phyloP scores from a whole-genome alignment of 192 early-diverging fungal species.

The Spizellomyces sp. region DNA sequence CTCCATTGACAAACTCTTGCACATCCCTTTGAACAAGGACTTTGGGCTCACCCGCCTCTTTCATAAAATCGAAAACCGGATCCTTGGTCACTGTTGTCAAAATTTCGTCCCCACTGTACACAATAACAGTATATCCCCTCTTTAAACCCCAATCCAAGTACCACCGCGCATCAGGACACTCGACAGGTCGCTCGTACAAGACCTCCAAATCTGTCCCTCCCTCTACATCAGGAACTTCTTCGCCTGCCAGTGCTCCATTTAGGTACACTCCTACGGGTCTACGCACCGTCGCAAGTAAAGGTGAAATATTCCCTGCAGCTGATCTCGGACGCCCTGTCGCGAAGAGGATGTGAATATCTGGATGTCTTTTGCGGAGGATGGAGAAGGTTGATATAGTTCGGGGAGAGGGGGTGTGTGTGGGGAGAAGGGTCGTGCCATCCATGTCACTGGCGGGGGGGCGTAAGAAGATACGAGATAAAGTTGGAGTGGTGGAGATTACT shows the following conservation, averaged over 20 bases:
- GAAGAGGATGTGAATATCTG: constrained; percentile 13
- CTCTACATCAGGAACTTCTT: background rate
- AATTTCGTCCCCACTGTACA: background rate
- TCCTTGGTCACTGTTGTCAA: background rate
- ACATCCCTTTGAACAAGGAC: background rate
- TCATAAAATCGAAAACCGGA: background rate
- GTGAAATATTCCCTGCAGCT: background rate
- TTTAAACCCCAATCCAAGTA: background rate
- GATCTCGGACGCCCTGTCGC: constrained; percentile 4
- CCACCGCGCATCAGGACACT: background rate
- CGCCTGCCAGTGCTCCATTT: background rate
- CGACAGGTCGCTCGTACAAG: constrained; percentile 1
- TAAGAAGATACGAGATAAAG: background rate
- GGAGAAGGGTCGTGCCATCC: constrained; percentile 1
- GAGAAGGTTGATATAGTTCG: background rate
- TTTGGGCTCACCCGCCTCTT: background rate
- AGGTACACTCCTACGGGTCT: constrained; percentile 1
- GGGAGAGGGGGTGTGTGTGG: background rate
- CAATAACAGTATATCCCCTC: background rate
- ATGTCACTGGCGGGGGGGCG: background rate
- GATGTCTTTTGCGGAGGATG: background rate
- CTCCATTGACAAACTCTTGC: background rate
- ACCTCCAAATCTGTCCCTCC: background rate
- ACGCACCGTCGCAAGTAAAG: background rate
- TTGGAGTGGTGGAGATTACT: background rate